phyloP scores from a whole-genome alignment of 768 basidiomycete species.

The Postia placenta region DNA sequence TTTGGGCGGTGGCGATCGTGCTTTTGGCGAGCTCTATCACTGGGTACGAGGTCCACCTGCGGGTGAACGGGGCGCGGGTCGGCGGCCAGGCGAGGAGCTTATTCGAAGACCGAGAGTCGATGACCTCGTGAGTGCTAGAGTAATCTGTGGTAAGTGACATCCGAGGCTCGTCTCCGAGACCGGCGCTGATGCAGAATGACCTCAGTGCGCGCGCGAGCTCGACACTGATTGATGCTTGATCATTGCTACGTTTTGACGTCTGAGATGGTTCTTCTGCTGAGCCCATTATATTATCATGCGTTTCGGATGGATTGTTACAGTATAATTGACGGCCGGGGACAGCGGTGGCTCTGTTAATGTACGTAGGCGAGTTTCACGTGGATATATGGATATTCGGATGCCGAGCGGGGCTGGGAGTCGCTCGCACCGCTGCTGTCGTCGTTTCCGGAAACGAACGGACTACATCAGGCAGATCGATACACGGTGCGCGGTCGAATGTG shows the following conservation, averaged over 20 bases:
- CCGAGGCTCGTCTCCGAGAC: too few relatives aligned
- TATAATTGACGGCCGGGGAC: neutral
- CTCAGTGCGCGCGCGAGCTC: neutral
- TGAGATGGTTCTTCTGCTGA: neutral
- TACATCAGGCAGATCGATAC: neutral
- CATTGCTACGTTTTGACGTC: neutral
- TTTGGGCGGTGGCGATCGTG: conserved; percentile 33
- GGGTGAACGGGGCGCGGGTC: neutral
- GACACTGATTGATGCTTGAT: neutral
- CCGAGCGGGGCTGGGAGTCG: neutral
- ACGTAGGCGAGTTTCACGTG: neutral
- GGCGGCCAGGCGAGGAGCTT: neutral
- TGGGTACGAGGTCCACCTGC: conserved; percentile 14
- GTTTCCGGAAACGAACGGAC: neutral
- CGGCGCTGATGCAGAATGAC: neutral
- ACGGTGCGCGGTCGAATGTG: neutral
- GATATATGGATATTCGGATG: neutral
- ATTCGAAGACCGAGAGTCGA: too few relatives aligned
- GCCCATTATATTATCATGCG: too few relatives aligned
- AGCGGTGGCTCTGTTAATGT: neutral
- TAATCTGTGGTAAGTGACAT: too few relatives aligned
- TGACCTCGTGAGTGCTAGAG: too few relatives aligned
- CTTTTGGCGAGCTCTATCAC: conserved; percentile 22
- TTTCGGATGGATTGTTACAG: too few relatives aligned
- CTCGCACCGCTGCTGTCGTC: neutral